These are phyloP conservation scores for Candida ponderosae DNA, from an alignment of 805 yeast genomes.

Conservation along the genomic window DNA sequence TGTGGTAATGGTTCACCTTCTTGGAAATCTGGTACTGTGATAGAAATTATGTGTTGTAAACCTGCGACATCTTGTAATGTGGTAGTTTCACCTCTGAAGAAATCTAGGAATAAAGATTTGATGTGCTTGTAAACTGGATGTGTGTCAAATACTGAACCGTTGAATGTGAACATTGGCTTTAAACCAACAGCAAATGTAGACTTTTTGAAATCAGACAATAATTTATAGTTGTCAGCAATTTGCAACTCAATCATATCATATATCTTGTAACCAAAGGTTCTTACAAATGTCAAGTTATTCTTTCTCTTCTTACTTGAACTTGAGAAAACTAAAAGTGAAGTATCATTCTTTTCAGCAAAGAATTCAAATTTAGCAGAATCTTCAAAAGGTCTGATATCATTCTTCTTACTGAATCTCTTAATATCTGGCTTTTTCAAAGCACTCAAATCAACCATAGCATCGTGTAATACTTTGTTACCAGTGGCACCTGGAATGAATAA, in stretches of 20 bases:
- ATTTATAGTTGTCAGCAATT: constrained; percentile 58
- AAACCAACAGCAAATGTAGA: constrained; percentile 79
- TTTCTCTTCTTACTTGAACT: constrained; percentile 87
- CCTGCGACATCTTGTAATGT: constrained; percentile 91
- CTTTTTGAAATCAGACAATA: constrained; percentile 74
- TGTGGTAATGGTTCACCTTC: constrained; percentile 64
- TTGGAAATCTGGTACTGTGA: constrained; percentile 71
- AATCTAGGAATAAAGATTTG: constrained; percentile 84
- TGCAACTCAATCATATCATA: constrained; percentile 92
- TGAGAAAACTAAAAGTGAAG: constrained; percentile 74
- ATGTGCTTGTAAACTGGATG: constrained; percentile 81
- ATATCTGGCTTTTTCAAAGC: constrained; percentile 87
- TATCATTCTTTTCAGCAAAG: constrained; percentile 90
- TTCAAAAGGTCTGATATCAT: constrained; percentile 88
- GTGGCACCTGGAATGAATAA: constrained; percentile 87
- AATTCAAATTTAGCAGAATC: constrained; percentile 81
- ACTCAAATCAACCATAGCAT: constrained; percentile 80
- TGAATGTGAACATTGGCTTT: constrained; percentile 90
- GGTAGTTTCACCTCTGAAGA: constrained; percentile 79
- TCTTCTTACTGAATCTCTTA: constrained; percentile 82
- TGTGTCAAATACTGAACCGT: constrained; percentile 85
- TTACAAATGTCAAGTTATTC: constrained; percentile 76
- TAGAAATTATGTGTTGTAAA: constrained; percentile 79
- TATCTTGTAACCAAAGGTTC: constrained; percentile 85
- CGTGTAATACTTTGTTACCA: constrained; percentile 72